Percentiles rank a stretch among this genome's conserved stretches.
Conservation (phyloP, 805 yeast species). For the Peterozyma toletana region DNA sequence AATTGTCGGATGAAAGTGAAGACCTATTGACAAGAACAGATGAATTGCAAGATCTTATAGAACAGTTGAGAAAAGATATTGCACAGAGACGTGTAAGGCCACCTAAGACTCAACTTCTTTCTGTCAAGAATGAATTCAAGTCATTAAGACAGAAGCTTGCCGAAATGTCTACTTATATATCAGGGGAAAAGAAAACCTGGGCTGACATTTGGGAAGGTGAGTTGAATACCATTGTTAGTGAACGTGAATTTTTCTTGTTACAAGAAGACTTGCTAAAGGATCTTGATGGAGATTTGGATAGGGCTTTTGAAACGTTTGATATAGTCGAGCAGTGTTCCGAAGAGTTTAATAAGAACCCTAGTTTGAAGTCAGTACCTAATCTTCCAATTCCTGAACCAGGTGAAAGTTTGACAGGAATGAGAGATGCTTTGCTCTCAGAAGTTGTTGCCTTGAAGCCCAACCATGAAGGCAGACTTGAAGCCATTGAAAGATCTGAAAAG, state of each 20-base stretch:
- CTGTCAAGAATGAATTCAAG: slow-evolving; percentile 57
- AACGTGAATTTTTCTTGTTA: slow-evolving; percentile 83
- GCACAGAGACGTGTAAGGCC: slow-evolving; percentile 87
- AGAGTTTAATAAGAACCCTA: slow-evolving; percentile 62
- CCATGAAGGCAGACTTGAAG: slow-evolving; percentile 79
- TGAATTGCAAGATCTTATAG: slow-evolving; percentile 87
- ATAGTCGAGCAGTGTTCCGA: slow-evolving; percentile 75
- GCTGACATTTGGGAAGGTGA: slow-evolving; percentile 89
- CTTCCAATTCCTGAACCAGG: slow-evolving; percentile 46
- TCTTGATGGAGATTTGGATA: slow-evolving; percentile 70
- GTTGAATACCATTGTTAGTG: slow-evolving; percentile 84
- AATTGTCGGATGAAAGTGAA: slow-evolving; percentile 74
- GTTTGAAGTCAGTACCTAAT: slow-evolving; percentile 29
- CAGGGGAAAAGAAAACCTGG: slow-evolving; percentile 76
- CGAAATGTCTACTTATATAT: slow-evolving; percentile 53
- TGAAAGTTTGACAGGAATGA: slow-evolving; percentile 44
- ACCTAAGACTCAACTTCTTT: slow-evolving; percentile 60
- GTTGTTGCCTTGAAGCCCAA: slow-evolving; percentile 77
- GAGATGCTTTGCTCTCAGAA: slow-evolving; percentile 76
- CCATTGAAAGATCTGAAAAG: slow-evolving; percentile 82
- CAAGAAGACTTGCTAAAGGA: slow-evolving; percentile 84
- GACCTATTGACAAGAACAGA: slow-evolving; percentile 71
- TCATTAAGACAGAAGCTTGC: slow-evolving; percentile 47
- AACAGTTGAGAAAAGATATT: slow-evolving; percentile 82
- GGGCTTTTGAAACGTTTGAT: slow-evolving; percentile 74